Evolutionary conservation across 495 filamentous ascomycete species (phyloP).

Genomic region (Neurospora sp.): DNA sequence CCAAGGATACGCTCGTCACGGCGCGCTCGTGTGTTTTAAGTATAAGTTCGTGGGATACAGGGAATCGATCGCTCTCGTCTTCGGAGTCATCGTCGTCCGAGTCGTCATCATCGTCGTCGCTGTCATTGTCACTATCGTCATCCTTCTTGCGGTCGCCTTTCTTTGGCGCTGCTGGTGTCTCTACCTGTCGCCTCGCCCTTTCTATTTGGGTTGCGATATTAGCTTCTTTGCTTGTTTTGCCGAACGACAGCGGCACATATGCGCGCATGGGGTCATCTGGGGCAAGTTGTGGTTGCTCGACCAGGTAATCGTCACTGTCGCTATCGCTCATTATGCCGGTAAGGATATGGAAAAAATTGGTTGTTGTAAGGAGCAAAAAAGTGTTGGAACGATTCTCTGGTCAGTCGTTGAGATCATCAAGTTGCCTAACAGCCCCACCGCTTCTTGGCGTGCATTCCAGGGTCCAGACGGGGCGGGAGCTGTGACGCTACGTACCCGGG

Average conservation of each 20-base stretch:
- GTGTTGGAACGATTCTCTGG: background rate
- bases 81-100: constrained; percentile 50
- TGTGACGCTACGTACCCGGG: background rate
- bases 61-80: constrained; percentile 82
- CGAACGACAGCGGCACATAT: constrained; percentile 77
- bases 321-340: constrained; percentile 41
- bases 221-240: constrained; percentile 63
- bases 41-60: constrained; percentile 84
- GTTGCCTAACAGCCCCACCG: background rate
- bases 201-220: constrained; percentile 74
- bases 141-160: constrained; percentile 13
- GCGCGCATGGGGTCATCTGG: constrained; percentile 69
- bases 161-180: constrained; percentile 22
- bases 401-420: background rate
- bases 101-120: constrained; percentile 41
- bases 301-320: constrained; percentile 53
- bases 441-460: background rate
- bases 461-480: background rate
- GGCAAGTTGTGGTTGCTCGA: constrained; percentile 39
- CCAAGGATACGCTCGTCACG: constrained; percentile 71
- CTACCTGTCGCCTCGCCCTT: constrained; percentile 52
- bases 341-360: background rate
- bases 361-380: background rate
- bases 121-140: constrained; percentile 31
- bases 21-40: constrained; percentile 88